Evolutionary conservation across 805 yeast genomes (phyloP).

Genomic region (Tetrapisispora fleetii): DNA sequence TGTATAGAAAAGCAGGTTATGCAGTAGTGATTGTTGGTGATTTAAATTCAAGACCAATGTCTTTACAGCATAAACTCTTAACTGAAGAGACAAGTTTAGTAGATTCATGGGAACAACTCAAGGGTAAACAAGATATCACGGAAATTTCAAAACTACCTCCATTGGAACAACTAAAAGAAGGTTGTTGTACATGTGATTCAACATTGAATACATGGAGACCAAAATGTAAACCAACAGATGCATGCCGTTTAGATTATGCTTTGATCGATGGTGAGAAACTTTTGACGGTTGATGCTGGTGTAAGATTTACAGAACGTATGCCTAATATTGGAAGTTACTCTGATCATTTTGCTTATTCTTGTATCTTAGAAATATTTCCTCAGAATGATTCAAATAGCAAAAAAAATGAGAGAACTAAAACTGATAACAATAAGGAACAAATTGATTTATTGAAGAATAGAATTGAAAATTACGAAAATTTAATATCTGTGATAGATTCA

Average conservation of each 20-base stretch:
- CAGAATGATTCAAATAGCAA: neutral
- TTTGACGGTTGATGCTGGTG: constrained; percentile 51
- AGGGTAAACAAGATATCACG: constrained; percentile 39
- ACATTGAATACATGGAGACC: constrained; percentile 77
- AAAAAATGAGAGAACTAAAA: neutral
- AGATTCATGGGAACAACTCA: constrained; percentile 74
- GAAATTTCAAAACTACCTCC: constrained; percentile 41
- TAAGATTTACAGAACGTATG: constrained; percentile 60
- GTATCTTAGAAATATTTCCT: constrained; percentile 30
- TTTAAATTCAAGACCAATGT: constrained; percentile 79
- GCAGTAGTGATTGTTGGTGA: constrained; percentile 89
- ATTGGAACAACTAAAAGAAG: constrained; percentile 52
- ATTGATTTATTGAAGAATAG: constrained; percentile 4
- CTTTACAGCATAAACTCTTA: constrained; percentile 68
- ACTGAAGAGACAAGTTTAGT: constrained; percentile 55
- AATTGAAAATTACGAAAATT: constrained; percentile 36
- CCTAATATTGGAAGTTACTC: constrained; percentile 69
- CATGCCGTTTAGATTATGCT: constrained; percentile 86
- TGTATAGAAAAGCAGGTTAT: constrained; percentile 63
- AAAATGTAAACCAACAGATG: constrained; percentile 45
- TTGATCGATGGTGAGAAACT: constrained; percentile 53
- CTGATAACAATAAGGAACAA: neutral
- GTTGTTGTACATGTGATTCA: constrained; percentile 89
- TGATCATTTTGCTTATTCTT: constrained; percentile 82
- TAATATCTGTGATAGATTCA: constrained; percentile 36